A percentile compares a stretch with the other conserved stretches of the same genome.
Evolutionary conservation across 352 stramenopile species (phyloP).

Genomic region (Bremia lactucae): DNA sequence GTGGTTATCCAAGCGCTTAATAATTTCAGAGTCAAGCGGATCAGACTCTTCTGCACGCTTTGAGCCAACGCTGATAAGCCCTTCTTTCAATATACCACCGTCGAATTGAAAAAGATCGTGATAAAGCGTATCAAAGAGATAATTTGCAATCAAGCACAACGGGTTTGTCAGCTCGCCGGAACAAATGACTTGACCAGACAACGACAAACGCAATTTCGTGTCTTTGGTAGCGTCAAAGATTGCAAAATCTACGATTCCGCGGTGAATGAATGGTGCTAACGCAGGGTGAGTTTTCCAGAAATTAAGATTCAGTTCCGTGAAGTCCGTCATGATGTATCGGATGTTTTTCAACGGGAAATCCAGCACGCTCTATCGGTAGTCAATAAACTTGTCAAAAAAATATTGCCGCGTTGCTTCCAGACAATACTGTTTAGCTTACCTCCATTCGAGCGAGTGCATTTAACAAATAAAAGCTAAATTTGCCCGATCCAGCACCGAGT

Average conservation of each 20-base stretch:
- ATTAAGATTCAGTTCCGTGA: conserved; percentile 88
- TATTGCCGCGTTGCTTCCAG: background rate
- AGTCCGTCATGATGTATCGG: conserved; percentile 93
- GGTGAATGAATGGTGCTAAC: conserved; percentile 75
- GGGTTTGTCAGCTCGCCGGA: conserved; percentile 68
- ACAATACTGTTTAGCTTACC: conserved; percentile 7
- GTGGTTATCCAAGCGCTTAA: conserved; percentile 84
- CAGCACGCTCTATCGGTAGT: conserved; percentile 32
- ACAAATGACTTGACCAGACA: conserved; percentile 40
- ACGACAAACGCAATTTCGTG: conserved; percentile 58
- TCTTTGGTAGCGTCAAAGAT: conserved; percentile 91
- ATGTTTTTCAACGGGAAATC: conserved; percentile 87
- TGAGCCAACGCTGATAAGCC: conserved; percentile 82
- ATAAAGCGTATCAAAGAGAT: conserved; percentile 91
- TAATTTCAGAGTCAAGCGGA: conserved; percentile 88
- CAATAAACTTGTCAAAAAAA: background rate
- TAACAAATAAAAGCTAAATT: conserved; percentile 93
- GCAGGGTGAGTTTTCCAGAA: conserved; percentile 88
- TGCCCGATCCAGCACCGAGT: conserved; percentile 86
- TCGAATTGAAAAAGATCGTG: conserved; percentile 88
- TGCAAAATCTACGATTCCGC: conserved; percentile 85
- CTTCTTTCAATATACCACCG: conserved; percentile 78
- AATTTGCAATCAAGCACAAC: conserved; percentile 88
- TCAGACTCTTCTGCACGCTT: conserved; percentile 57
- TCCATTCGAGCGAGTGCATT: conserved; percentile 70